These are phyloP conservation scores for Termitomyces sp. DNA, from an alignment of 768 basidiomycete species.

Conservation along the genomic window DNA sequence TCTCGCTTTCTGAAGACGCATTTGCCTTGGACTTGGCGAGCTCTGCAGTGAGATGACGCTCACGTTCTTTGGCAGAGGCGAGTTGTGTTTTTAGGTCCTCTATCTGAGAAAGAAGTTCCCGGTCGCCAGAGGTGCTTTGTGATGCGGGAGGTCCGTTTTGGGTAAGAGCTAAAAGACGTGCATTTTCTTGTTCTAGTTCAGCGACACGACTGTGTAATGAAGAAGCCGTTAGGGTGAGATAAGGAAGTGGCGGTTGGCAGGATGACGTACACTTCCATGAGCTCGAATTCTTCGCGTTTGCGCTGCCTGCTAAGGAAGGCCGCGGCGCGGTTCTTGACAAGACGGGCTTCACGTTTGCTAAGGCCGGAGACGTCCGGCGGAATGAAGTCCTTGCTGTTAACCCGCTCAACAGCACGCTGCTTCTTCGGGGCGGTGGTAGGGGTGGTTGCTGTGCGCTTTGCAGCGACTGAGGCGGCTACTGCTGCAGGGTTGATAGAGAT, in stretches of 20 bases:
- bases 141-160: slow-evolving; percentile 32
- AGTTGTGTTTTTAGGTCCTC: slow-evolving; percentile 66
- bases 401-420: slow-evolving; percentile 44
- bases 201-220: slow-evolving; percentile 64
- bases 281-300: slow-evolving; percentile 90
- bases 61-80: slow-evolving; percentile 61
- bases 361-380: slow-evolving; percentile 87
- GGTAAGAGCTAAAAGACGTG: slow-evolving; percentile 59
- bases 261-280: slow-evolving; percentile 79
- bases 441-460: slow-evolving; percentile 46
- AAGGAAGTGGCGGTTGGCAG: slow-evolving; percentile 1
- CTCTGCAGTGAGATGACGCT: slow-evolving; percentile 61
- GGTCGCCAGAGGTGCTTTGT: slow-evolving; percentile 23
- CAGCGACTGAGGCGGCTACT: slow-evolving; percentile 23
- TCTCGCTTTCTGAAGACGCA: slow-evolving; percentile 41
- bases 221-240: slow-evolving; percentile 12
- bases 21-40: slow-evolving; percentile 36
- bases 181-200: slow-evolving; percentile 83
- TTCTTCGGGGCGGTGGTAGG: slow-evolving; percentile 37
- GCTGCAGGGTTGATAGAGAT: slow-evolving; percentile 30
- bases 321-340: slow-evolving; percentile 90
- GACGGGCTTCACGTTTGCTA: slow-evolving; percentile 85
- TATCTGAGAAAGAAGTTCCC: slow-evolving; percentile 52
- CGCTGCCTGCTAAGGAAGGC: slow-evolving; percentile 89
- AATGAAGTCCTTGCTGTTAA: slow-evolving; percentile 76